These are phyloP conservation scores for Ceratocystis colombiana DNA, from an alignment of 2,329 filamentous ascomycete genomes.

Conservation along the genomic window DNA sequence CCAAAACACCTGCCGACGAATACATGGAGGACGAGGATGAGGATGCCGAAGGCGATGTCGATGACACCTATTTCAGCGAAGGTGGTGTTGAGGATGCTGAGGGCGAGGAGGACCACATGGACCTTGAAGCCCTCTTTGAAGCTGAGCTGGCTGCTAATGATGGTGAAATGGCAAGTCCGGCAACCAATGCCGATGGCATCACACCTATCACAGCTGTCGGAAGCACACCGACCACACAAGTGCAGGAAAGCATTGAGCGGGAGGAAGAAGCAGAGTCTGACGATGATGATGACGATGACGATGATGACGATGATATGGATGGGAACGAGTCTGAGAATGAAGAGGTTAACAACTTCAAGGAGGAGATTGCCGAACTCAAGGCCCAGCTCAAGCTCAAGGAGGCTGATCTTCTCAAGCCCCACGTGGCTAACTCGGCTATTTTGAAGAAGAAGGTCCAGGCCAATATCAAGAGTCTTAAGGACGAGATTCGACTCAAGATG, in stretches of 20 bases:
- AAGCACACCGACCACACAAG: slow-evolving; percentile 37
- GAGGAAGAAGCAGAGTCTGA: slow-evolving; percentile 40
- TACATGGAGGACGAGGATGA: slow-evolving; percentile 36
- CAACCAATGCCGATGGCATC: slow-evolving; percentile 36
- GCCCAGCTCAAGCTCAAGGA: slow-evolving; percentile 41
- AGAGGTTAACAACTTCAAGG: slow-evolving; percentile 45
- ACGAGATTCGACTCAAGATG: slow-evolving; percentile 39
- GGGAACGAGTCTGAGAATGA: slow-evolving; percentile 43
- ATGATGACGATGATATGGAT: slow-evolving; percentile 42
- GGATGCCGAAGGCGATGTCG: slow-evolving; percentile 40
- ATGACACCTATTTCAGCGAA: slow-evolving; percentile 37
- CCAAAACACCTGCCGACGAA: slow-evolving; percentile 27
- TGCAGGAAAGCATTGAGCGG: slow-evolving; percentile 40
- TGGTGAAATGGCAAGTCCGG: slow-evolving; percentile 35
- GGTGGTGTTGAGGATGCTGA: slow-evolving; percentile 53
- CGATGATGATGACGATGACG: slow-evolving; percentile 41
- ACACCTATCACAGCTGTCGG: slow-evolving; percentile 39
- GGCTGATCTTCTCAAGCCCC: slow-evolving; percentile 35
- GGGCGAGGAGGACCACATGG: slow-evolving; percentile 43
- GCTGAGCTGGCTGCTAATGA: slow-evolving; percentile 40
- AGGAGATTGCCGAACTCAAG: slow-evolving; percentile 45
- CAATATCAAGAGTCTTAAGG: slow-evolving; percentile 41
- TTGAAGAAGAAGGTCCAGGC: slow-evolving; percentile 42
- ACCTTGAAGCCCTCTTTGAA: slow-evolving; percentile 48
- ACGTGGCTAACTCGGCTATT: slow-evolving; percentile 38